Base-by-base conservation (phyloP, 2,329 filamentous ascomycete genomes). In the Harringtonia aguacate region DNA sequence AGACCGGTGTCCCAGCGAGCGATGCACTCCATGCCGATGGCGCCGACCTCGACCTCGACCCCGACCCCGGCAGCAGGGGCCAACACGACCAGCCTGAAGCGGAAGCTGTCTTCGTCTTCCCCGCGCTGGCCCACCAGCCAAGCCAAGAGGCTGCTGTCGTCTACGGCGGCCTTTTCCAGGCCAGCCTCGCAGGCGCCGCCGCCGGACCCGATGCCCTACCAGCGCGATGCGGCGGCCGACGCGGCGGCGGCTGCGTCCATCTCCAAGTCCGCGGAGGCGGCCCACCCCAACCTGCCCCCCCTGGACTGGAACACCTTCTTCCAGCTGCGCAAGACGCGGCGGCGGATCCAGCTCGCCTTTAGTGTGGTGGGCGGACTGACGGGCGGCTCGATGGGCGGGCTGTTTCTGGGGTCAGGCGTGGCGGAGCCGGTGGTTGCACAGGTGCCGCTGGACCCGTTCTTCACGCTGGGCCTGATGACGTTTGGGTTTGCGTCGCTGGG, bases 231-330 rank as follows among this genome's bases (percentile, higher is more conserved):
- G 44, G 51, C 47, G 46, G 42, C 35, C 8, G 50, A 53, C 27
- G 50, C 52, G 18, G 38, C 46, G 5, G 51, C 50, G 0, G 52
- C 52, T 0, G 51, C 52, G 10, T 47, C 54, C 1, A 34, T 47
- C 17, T 21, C 36, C 2, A 30, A 30, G 21, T 33, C 18, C 8
- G 24, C 22, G 30, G 48, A 53, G 5, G 51, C 59, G 15, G 49
- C 56, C 15, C 42, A 53, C 20, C 43, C 58, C 33, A 52, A 58
- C 18, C 37, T 45, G 49, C 54, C 61, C 30, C 57, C 62, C n/a
- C 76, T 89, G 35, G 77, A 87, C 65, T 97, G 90, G 90, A 83
- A 95, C 68, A 80, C 79, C 42, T 97, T 95, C 71, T 94, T 97
- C 72, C 78, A 79, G 60, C 81, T 97, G 48, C 87, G 90, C 57